phyloP scores from a whole-genome alignment of 202 grass and related monocot species.

The Saccharum hybrid region DNA sequence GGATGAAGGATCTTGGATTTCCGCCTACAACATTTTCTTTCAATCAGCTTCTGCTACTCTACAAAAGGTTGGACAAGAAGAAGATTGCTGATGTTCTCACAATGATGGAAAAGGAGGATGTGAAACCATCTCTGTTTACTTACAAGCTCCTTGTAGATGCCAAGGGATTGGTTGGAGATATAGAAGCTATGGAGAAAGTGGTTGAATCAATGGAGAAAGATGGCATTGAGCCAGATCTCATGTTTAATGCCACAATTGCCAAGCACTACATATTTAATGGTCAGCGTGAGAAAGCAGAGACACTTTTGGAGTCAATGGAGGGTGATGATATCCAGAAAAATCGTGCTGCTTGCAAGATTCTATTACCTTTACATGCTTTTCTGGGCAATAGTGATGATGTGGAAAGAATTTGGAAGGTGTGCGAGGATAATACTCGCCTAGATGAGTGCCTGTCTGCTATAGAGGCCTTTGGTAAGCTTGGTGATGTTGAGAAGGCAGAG shows the following conservation, averaged over 20 bases:
- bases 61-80: slow-evolving; percentile 76
- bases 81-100: slow-evolving; percentile 83
- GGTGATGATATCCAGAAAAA: slow-evolving; percentile 63
- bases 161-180: slow-evolving; percentile 66
- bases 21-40: slow-evolving; percentile 55
- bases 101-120: slow-evolving; percentile 82
- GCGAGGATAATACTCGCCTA: slow-evolving; percentile 43
- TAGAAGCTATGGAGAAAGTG: slow-evolving; percentile 71
- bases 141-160: slow-evolving; percentile 77
- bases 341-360: slow-evolving; percentile 52
- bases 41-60: slow-evolving; percentile 88
- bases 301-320: slow-evolving; percentile 61
- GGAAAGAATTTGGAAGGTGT: slow-evolving; percentile 72
- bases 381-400: slow-evolving; percentile 72
- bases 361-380: slow-evolving; percentile 69
- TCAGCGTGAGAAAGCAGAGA: slow-evolving; percentile 67
- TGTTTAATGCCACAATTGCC: slow-evolving; percentile 57
- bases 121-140: slow-evolving; percentile 76
- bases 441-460: slow-evolving; percentile 62
- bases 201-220: slow-evolving; percentile 65
- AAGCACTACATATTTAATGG: slow-evolving; percentile 72
- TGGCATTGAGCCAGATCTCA: slow-evolving; percentile 60
- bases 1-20: slow-evolving; percentile 74
- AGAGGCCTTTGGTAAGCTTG: slow-evolving; percentile 64
- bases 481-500: slow-evolving; percentile 66